These are phyloP conservation scores for Hypoxylon sp. DNA, from an alignment of 2,329 filamentous ascomycete genomes.

Conservation along the genomic window DNA sequence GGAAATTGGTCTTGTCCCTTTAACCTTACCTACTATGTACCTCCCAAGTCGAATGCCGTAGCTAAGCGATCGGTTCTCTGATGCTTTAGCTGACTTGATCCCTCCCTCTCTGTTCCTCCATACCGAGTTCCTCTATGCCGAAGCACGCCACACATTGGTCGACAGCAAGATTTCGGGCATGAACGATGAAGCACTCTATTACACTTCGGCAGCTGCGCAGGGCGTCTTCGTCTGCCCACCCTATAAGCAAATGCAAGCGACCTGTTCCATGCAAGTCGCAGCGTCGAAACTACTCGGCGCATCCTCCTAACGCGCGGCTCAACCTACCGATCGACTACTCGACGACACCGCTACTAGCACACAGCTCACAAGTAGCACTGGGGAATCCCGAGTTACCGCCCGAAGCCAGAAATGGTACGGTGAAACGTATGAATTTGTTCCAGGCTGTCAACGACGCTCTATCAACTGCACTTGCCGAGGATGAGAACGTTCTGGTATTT, in stretches of 20 bases:
- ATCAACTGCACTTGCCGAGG: slow-evolving; percentile 81
- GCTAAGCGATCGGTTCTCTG: slow-evolving; percentile 46
- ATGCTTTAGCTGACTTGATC: slow-evolving; percentile 37
- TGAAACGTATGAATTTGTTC: slow-evolving; percentile 92
- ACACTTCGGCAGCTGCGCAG: slow-evolving; percentile 42
- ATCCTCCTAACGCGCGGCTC: slow-evolving; percentile 72
- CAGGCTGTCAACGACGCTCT: slow-evolving; percentile 94
- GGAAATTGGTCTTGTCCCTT: slow-evolving; percentile 4
- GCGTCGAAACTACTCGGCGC: slow-evolving; percentile 62
- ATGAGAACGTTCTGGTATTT: slow-evolving; percentile 90
- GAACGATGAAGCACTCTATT: slow-evolving; percentile 44
- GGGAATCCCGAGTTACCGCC: slow-evolving; percentile 76
- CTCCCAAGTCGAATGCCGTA: slow-evolving; percentile 45
- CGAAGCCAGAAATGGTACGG: slow-evolving; percentile 73
- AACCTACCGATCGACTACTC: slow-evolving; percentile 92
- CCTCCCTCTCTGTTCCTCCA: slow-evolving; percentile 18
- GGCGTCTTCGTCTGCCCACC: slow-evolving; percentile 32
- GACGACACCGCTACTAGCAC: slow-evolving; percentile 82
- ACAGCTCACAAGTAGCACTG: slow-evolving; percentile 79
- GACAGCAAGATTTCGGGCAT: slow-evolving; percentile 25
- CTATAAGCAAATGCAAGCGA: slow-evolving; percentile 17
- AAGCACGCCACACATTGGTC: slow-evolving; percentile 11
- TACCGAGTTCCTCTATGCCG: slow-evolving; percentile 11
- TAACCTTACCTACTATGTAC: no score
- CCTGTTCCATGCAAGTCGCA: slow-evolving; percentile 13